A percentile compares a stretch with the other conserved stretches of the same genome.
These are phyloP conservation scores for Penicillium sp. DNA, from an alignment of 2,329 filamentous ascomycete species.

Conservation along the genomic window DNA sequence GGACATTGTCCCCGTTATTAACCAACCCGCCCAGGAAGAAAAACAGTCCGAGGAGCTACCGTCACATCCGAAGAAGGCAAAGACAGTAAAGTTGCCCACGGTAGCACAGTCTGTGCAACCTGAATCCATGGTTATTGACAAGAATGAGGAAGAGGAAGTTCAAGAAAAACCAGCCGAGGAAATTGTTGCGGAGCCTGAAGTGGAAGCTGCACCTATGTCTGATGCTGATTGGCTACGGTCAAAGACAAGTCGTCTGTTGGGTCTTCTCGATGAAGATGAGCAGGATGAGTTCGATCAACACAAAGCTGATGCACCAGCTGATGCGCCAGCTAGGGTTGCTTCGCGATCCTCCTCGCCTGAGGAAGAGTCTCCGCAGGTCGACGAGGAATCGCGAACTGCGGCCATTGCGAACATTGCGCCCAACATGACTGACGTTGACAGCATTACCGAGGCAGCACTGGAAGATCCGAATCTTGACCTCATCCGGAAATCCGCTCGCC, in stretches of 20 bases:
- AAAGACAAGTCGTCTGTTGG: slow-evolving; percentile 80
- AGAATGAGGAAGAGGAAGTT: slow-evolving; percentile 20
- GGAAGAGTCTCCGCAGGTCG: background rate
- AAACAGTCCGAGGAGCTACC: slow-evolving; percentile 36
- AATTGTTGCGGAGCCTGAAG: slow-evolving; percentile 24
- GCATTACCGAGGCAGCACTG: slow-evolving; percentile 17
- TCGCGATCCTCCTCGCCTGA: background rate
- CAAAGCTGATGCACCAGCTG: slow-evolving; percentile 14
- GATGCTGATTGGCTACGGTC: slow-evolving; percentile 92
- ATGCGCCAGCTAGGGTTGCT: slow-evolving; percentile 7
- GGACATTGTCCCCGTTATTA: slow-evolving; percentile 21
- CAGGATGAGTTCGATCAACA: slow-evolving; percentile 40
- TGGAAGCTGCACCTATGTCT: slow-evolving; percentile 47
- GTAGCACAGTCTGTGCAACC: slow-evolving; percentile 9
- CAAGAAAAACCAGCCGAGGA: slow-evolving; percentile 19
- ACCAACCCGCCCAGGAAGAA: slow-evolving; percentile 22
- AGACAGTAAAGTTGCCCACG: slow-evolving; percentile 54
- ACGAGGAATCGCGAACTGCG: slow-evolving; percentile 23
- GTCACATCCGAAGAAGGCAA: slow-evolving; percentile 44
- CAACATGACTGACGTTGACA: slow-evolving; percentile 16
- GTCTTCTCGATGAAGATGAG: slow-evolving; percentile 70
- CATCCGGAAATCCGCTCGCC: slow-evolving; percentile 69
- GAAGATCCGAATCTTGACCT: slow-evolving; percentile 54
- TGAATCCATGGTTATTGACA: slow-evolving; percentile 29
- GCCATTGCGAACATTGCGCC: slow-evolving; percentile 18